Percentiles rank a stretch among this genome's conserved stretches.
phyloP scores from a whole-genome alignment of 1,139 yeast genomes.

The Yarrowia galli region DNA sequence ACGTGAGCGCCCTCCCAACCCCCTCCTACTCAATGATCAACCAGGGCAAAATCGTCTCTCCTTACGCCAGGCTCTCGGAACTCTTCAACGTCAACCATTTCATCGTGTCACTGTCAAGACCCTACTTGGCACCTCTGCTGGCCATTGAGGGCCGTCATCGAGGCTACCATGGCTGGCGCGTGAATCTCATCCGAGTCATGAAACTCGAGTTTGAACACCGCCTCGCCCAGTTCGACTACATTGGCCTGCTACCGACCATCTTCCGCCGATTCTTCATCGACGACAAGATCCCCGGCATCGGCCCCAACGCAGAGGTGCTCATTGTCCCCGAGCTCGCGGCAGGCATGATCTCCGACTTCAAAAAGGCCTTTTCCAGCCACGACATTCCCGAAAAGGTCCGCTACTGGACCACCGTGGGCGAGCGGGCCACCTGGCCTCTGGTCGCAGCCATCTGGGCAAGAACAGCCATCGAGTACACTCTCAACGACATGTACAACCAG shows the following conservation, averaged over 20 bases:
- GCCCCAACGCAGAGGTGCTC: constrained; percentile 63
- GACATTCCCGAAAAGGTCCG: constrained; percentile 71
- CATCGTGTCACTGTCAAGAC: constrained; percentile 87
- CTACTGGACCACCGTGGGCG: constrained; percentile 92
- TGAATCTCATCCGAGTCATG: constrained; percentile 56
- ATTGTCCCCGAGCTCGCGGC: constrained; percentile 83
- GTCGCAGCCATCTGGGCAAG: constrained; percentile 86
- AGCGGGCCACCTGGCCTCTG: constrained; percentile 92
- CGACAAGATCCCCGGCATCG: constrained; percentile 71
- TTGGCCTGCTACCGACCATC: constrained; percentile 76
- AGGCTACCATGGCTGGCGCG: constrained; percentile 57
- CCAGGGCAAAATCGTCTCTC: constrained; percentile 58
- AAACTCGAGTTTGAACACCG: constrained; percentile 83
- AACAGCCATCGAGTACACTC: constrained; percentile 86
- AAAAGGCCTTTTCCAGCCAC: constrained; percentile 78
- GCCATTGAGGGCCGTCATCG: constrained; percentile 81
- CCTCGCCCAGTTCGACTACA: constrained; percentile 75
- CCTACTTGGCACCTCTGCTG: constrained; percentile 88
- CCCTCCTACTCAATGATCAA: constrained; percentile 33
- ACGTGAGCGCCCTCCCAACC: constrained; percentile 1
- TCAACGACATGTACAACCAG: constrained; percentile 74
- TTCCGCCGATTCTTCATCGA: constrained; percentile 83
- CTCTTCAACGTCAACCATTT: constrained; percentile 93
- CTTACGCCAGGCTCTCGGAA: constrained; percentile 88
- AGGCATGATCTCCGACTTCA: constrained; percentile 71